These are phyloP conservation scores for Aureobasidium musti DNA, from an alignment of 2,329 filamentous ascomycete genomes.

Conservation along the genomic window DNA sequence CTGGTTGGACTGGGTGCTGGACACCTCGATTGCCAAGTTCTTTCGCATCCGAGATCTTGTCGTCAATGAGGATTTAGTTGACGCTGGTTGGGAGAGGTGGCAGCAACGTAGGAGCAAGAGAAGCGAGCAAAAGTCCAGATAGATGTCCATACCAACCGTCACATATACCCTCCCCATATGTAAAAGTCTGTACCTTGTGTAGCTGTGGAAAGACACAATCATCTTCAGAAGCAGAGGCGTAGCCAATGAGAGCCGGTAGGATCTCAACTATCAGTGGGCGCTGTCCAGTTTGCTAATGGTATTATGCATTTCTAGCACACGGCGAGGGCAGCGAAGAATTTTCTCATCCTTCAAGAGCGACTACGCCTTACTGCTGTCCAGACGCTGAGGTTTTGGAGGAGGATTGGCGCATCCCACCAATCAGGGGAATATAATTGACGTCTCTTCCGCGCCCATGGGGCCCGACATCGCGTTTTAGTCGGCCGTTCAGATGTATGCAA, in stretches of 20 bases:
- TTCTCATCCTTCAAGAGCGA: constrained; percentile 1
- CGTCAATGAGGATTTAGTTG: constrained; percentile 81
- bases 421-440: background rate
- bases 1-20: constrained; percentile 70
- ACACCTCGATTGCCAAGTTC: constrained; percentile 63
- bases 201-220: background rate
- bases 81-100: constrained; percentile 95
- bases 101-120: constrained; percentile 55
- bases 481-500: constrained; percentile 12
- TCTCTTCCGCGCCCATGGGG: constrained; percentile 10
- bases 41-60: constrained; percentile 80
- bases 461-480: constrained; percentile 19
- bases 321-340: background rate
- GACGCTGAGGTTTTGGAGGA: background rate
- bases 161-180: background rate
- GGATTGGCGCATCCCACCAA: constrained; percentile 18
- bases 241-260: background rate
- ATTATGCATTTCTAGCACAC: background rate
- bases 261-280: no score
- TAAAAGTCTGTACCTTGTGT: no score
- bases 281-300: background rate
- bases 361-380: constrained; percentile 2
- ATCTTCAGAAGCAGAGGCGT: background rate
- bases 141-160: background rate
- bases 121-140: constrained; percentile 28